phyloP scores from a whole-genome alignment of 805 yeast genomes.

The Ogataea neopini region DNA sequence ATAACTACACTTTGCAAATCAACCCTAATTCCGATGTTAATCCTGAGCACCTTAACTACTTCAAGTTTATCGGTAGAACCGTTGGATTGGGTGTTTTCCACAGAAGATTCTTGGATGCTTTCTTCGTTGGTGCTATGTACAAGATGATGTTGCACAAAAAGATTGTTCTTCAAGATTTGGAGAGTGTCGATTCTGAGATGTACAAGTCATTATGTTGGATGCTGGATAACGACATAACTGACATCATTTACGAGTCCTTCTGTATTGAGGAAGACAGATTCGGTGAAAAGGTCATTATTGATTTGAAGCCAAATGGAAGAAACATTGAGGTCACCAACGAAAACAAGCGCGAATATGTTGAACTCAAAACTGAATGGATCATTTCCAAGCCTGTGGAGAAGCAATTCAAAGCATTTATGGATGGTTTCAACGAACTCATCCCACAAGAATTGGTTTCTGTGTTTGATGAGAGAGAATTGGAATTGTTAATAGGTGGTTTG shows the following conservation, averaged over 20 bases:
- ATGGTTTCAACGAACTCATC: conserved; percentile 95
- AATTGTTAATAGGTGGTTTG: conserved; percentile 94
- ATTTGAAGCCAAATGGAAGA: conserved; percentile 85
- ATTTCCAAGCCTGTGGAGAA: conserved; percentile 90
- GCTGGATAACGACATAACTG: conserved; percentile 90
- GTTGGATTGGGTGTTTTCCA: conserved; percentile 99
- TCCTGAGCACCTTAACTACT: conserved; percentile 96
- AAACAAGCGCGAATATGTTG: conserved; percentile 93
- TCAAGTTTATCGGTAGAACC: conserved; percentile 97
- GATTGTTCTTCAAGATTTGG: conserved; percentile 95
- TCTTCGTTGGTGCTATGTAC: conserved; percentile 96
- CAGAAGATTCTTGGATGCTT: conserved; percentile 95
- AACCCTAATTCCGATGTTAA: conserved; percentile 96
- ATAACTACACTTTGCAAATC: conserved; percentile 95
- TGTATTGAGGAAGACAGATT: conserved; percentile 86
- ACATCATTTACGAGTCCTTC: conserved; percentile 83
- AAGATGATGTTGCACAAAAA: conserved; percentile 96
- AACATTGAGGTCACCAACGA: conserved; percentile 92
- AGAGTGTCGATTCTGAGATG: conserved; percentile 97
- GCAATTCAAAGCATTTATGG: conserved; percentile 94
- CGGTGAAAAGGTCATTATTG: conserved; percentile 88
- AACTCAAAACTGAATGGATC: conserved; percentile 93
- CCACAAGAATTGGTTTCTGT: conserved; percentile 97
- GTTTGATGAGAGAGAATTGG: conserved; percentile 96
- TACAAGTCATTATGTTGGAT: conserved; percentile 95